A percentile compares a stretch with the other conserved stretches of the same genome.
Evolutionary conservation across 2,329 filamentous ascomycete genomes (phyloP).

Genomic region (Beauveria sp.): DNA sequence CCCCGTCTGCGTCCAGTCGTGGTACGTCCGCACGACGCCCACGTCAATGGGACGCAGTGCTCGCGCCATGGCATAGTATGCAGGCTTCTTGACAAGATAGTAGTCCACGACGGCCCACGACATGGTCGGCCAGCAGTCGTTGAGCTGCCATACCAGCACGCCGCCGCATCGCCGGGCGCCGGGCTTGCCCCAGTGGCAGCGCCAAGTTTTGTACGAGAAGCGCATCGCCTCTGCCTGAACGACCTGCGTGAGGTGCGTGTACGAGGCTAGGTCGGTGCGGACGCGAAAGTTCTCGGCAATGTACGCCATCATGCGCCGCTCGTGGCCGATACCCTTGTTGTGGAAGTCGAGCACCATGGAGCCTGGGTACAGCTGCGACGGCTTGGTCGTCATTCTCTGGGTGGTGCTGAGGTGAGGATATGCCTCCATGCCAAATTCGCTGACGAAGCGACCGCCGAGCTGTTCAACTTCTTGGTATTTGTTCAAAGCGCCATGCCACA

Average conservation of each 20-base stretch:
- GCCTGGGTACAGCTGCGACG: slow-evolving; percentile 51
- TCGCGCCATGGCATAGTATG: slow-evolving; percentile 42
- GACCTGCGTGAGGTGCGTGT: slow-evolving; percentile 62
- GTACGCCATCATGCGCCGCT: slow-evolving; percentile 66
- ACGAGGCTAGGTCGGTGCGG: slow-evolving; percentile 54
- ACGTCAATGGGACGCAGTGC: slow-evolving; percentile 54
- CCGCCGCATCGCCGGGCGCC: slow-evolving; percentile 53
- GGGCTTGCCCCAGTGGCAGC: slow-evolving; percentile 53
- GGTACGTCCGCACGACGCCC: slow-evolving; percentile 39
- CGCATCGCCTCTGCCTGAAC: slow-evolving; percentile 46
- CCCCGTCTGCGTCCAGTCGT: slow-evolving; percentile 31
- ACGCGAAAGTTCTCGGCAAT: slow-evolving; percentile 65
- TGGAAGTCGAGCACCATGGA: slow-evolving; percentile 71
- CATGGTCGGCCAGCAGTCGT: slow-evolving; percentile 62
- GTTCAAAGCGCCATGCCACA: slow-evolving; percentile 65
- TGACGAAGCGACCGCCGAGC: slow-evolving; percentile 68
- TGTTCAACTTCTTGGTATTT: slow-evolving; percentile 69
- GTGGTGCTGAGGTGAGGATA: slow-evolving; percentile 62
- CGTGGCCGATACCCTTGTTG: slow-evolving; percentile 75
- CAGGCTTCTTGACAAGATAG: slow-evolving; percentile 57
- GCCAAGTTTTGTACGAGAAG: slow-evolving; percentile 47
- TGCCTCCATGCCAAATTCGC: slow-evolving; percentile 74
- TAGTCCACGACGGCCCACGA: slow-evolving; percentile 60
- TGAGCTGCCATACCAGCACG: slow-evolving; percentile 61
- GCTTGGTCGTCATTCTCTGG: slow-evolving; percentile 50